Evolutionary conservation across 2,329 filamentous ascomycete genomes (phyloP), one percentile per base, ranked within the genome.

Genomic region (Dactylonectria macrodidyma): DNA sequence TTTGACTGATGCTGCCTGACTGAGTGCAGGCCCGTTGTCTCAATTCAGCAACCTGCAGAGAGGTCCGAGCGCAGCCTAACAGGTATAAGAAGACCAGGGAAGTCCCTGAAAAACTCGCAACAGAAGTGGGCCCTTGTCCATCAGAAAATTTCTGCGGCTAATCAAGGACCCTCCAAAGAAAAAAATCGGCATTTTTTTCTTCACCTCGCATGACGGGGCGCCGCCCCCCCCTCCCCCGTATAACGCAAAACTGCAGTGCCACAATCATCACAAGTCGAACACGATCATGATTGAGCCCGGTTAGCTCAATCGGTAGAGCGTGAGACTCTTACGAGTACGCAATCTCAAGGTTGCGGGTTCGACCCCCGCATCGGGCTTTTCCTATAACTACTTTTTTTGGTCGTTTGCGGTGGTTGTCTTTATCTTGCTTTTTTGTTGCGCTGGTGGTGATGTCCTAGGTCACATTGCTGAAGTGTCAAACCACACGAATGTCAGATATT

Each of bases 341-440:
- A 36, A 86, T 86, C 85, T 87, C 83, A 85, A 86, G 84, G 84
- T 82, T 86, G 84, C 82, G 84, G 84, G 86, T 88, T 87, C 84
- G 84, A 85, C 79, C 80, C 79, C 79, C 79, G 78, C 79, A 78
- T 81, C 77, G 79, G 79, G 78, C 79, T 81, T 14, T 65, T 65
- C 51, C 51, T 54, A 54, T 54, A 54, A 16, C 26, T 5, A 5
- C 22, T 8, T 51, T 54, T 54, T 54, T 54, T 47, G 3, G 51
- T 24, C 51, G 51, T 8, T 54, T 34, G 14, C 6, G 26, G 34
- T 4, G 26, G 4, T 5, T 7, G 50, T 34, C 19, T 14, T 19
- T 34, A 5, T 36, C 12, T 33, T 47, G 8, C 24, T n/a, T 16
- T 36, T 54, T 54, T 54, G 33, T 36, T 8, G 50, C 19, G 26